Evolutionary conservation across 441 rosid genomes (phyloP).

Genomic region (Hura crepitans): DNA sequence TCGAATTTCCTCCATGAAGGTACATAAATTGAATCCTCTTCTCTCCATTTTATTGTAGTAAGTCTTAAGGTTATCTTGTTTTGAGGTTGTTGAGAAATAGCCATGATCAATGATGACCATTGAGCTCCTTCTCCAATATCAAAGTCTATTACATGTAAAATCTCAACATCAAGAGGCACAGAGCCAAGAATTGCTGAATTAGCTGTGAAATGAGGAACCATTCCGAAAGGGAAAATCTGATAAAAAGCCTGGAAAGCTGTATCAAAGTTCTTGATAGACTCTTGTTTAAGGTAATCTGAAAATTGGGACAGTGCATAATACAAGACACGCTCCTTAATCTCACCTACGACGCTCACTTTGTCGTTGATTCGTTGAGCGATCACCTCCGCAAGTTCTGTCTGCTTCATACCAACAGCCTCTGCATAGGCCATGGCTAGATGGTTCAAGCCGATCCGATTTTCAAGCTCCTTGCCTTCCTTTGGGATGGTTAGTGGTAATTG

Average conservation of each 20-base stretch:
- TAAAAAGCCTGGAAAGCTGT: conserved; percentile 28
- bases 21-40: neutral
- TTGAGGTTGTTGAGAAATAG: conserved; percentile 14
- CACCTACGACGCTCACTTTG: conserved; percentile 25
- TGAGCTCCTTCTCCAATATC: conserved; percentile 41
- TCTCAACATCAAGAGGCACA: conserved; percentile 21
- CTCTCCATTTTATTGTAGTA: conserved; percentile 27
- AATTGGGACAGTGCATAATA: conserved; percentile 20
- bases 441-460: conserved; percentile 9
- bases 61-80: conserved; percentile 16
- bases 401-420: conserved; percentile 27
- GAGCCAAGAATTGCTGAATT: conserved; percentile 33
- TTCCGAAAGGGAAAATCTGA: conserved; percentile 27
- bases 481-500: conserved; percentile 19
- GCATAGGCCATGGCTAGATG: conserved; percentile 28
- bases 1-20: conserved; percentile 17
- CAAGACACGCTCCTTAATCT: conserved; percentile 19
- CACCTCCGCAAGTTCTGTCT: conserved; percentile 25
- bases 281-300: conserved; percentile 21
- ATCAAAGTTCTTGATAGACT: conserved; percentile 26
- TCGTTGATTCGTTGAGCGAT: conserved; percentile 23
- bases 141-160: conserved; percentile 35
- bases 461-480: conserved; percentile 16
- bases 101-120: conserved; percentile 31
- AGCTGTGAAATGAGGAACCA: conserved; percentile 33